phyloP scores from a whole-genome alignment of 2,329 filamentous ascomycete genomes.

The Colletotrichum australisinense region DNA sequence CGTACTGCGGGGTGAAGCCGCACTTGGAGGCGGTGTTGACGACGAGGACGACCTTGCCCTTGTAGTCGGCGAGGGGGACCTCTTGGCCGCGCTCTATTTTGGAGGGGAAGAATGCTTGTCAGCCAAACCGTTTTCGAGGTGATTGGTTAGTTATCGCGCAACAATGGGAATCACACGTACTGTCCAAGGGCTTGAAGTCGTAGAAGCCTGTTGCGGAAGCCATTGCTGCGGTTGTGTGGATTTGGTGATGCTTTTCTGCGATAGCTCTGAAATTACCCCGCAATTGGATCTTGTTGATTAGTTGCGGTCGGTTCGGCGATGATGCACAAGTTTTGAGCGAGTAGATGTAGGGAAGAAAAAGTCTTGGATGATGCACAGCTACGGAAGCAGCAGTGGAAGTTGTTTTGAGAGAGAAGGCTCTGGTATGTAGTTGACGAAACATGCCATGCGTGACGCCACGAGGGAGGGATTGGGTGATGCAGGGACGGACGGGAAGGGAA shows the following conservation, averaged over 20 bases:
- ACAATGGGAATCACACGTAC: constrained; percentile 60
- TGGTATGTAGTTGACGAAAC: constrained; percentile 20
- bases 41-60: constrained; percentile 93
- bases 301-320: not conserved
- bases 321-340: not conserved
- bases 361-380: not conserved
- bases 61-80: constrained; percentile 76
- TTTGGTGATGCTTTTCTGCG: constrained; percentile 4
- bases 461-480: not conserved
- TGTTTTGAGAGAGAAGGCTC: constrained; percentile 1
- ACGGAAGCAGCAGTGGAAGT: not conserved
- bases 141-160: not conserved
- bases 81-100: constrained; percentile 77
- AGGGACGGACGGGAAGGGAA: not conserved
- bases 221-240: constrained; percentile 43
- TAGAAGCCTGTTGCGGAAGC: constrained; percentile 69
- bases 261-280: constrained; percentile 10
- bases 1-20: constrained; percentile 97
- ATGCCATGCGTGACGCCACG: constrained; percentile 21
- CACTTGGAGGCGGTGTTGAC: constrained; percentile 99
- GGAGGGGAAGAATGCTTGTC: not conserved
- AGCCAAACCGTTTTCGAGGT: not conserved
- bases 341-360: not conserved
- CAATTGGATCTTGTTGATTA: constrained; percentile 15
- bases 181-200: constrained; percentile 87